Conservation (phyloP, 257 asterid species). For the Solanum sparsipilum region DNA sequence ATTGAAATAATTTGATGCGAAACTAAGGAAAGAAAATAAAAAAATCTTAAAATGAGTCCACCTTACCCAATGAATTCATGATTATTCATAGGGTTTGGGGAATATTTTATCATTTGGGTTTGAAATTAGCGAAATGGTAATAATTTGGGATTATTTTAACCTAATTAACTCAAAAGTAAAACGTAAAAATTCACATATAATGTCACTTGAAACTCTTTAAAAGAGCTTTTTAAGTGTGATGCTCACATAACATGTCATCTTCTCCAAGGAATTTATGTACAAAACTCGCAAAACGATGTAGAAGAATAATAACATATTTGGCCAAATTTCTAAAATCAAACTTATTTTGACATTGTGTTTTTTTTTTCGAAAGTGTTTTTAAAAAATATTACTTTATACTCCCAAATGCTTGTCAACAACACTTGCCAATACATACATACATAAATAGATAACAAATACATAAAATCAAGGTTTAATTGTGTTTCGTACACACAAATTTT, state of each 20-base stretch:
- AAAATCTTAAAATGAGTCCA: neutral
- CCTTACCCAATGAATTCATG: neutral
- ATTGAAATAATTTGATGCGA: neutral
- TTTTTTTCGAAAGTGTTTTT: no score
- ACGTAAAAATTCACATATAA: neutral
- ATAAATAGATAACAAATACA: neutral
- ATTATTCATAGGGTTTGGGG: neutral
- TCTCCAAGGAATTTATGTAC: neutral
- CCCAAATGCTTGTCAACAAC: no score
- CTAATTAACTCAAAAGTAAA: neutral
- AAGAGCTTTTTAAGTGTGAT: neutral
- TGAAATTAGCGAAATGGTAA: neutral
- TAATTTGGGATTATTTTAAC: neutral
- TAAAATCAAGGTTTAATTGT: neutral
- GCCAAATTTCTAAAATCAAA: no score
- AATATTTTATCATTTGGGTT: neutral
- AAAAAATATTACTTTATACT: no score
- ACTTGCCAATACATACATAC: neutral
- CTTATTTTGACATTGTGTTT: no score
- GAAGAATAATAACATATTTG: neutral
- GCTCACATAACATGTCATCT: neutral
- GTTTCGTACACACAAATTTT: neutral
- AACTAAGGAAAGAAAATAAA: neutral
- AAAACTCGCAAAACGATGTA: neutral
- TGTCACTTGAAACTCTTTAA: neutral